phyloP scores from a whole-genome alignment of 2,329 filamentous ascomycete genomes.

The Ascomycota sp. region DNA sequence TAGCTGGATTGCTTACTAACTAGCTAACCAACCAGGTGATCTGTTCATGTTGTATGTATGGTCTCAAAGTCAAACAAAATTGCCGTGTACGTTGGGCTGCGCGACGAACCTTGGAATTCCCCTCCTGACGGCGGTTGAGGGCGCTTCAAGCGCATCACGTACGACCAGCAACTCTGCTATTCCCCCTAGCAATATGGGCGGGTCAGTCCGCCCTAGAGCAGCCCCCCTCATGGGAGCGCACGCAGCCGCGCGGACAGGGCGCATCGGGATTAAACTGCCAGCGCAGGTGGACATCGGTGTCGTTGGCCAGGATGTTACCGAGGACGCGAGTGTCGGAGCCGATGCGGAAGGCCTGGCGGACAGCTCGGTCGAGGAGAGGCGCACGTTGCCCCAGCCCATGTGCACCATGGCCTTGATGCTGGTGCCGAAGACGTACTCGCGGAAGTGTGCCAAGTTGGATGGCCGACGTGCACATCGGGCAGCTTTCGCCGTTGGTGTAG shows the following conservation, averaged over 20 bases:
- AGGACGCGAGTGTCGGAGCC: slow-evolving; percentile 15
- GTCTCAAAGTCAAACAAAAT: too few relatives aligned
- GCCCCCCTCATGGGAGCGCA: neutral
- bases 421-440: slow-evolving; percentile 33
- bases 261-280: slow-evolving; percentile 27
- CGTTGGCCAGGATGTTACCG: slow-evolving; percentile 23
- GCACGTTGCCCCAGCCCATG: slow-evolving; percentile 30
- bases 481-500: slow-evolving; percentile 36
- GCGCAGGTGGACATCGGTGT: slow-evolving; percentile 30
- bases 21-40: too few relatives aligned
- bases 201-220: neutral
- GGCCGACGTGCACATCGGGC: slow-evolving; percentile 36
- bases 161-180: too few relatives aligned
- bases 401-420: slow-evolving; percentile 23
- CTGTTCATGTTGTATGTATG: too few relatives aligned
- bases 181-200: neutral
- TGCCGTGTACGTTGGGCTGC: too few relatives aligned
- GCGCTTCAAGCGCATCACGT: too few relatives aligned
- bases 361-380: slow-evolving; percentile 24
- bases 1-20: too few relatives aligned
- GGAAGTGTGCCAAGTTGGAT: slow-evolving; percentile 35
- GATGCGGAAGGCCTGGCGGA: slow-evolving; percentile 19
- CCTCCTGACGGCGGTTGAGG: too few relatives aligned
- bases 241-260: slow-evolving; percentile 2
- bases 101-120: too few relatives aligned